Evolutionary conservation across 2,329 filamentous ascomycete species (phyloP).

Genomic region (Aureobasidium sp.): DNA sequence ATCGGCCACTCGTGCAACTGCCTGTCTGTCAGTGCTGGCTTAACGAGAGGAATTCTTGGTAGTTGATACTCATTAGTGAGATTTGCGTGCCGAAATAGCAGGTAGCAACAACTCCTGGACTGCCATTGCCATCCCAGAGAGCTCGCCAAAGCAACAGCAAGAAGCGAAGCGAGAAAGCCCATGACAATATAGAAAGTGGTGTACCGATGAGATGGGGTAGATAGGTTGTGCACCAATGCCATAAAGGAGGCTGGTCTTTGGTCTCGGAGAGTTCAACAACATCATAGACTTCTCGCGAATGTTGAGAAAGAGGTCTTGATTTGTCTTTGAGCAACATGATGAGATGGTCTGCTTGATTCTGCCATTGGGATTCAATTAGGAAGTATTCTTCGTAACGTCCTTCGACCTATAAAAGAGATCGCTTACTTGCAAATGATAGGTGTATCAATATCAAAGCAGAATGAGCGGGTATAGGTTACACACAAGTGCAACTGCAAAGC

Average conservation of each 20-base stretch:
- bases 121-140: neutral
- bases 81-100: constrained; percentile 6
- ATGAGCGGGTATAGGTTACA: neutral
- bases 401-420: neutral
- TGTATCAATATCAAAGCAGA: neutral
- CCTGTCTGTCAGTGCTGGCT: neutral
- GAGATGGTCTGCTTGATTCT: neutral
- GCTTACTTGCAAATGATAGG: neutral
- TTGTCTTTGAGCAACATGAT: constrained; percentile 10
- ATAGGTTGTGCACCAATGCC: neutral
- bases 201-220: constrained; percentile 8
- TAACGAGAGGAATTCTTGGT: neutral
- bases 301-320: neutral
- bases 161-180: constrained; percentile 7
- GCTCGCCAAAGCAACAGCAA: constrained; percentile 2
- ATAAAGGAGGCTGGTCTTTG: neutral
- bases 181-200: constrained; percentile 11
- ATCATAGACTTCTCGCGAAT: neutral
- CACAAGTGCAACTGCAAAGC: constrained; percentile 2
- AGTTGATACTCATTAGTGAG: neutral
- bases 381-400: neutral
- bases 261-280: neutral
- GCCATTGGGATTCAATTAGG: neutral
- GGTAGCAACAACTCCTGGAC: neutral
- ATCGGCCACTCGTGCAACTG: constrained; percentile 2